phyloP scores from a whole-genome alignment of 192 early-diverging fungal species.

The Backusella tarrabulga region DNA sequence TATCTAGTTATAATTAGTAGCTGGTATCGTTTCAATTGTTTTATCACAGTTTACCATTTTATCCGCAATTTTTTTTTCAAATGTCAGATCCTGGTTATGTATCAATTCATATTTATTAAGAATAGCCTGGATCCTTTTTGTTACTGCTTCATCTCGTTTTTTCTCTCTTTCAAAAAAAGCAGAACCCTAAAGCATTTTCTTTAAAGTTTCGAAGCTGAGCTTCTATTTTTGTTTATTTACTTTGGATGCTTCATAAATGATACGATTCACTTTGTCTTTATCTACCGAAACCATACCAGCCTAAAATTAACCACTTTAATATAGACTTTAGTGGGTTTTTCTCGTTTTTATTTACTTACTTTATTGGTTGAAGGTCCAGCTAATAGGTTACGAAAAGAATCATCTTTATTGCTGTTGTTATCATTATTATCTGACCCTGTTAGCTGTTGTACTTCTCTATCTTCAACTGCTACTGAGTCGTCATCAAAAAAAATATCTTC shows the following conservation, averaged over 20 bases:
- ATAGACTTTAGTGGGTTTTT: neutral
- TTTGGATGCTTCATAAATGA: slow-evolving; percentile 63
- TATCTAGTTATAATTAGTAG: slow-evolving; percentile 27
- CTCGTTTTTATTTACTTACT: neutral
- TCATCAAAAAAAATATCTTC: slow-evolving; percentile 23
- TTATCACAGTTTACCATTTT: slow-evolving; percentile 27
- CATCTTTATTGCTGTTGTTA: neutral
- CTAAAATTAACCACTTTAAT: neutral
- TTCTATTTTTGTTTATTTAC: slow-evolving; percentile 22
- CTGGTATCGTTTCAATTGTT: slow-evolving; percentile 10
- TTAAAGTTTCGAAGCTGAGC: neutral
- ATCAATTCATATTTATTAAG: slow-evolving; percentile 37
- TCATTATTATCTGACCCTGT: neutral
- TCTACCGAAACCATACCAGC: slow-evolving; percentile 47
- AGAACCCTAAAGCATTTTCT: slow-evolving; percentile 34
- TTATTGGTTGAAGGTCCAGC: slow-evolving; percentile 33
- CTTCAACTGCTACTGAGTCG: neutral
- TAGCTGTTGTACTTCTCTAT: neutral
- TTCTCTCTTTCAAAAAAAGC: slow-evolving; percentile 54
- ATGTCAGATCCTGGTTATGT: slow-evolving; percentile 37
- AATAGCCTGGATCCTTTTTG: slow-evolving; percentile 37
- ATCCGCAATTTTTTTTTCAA: slow-evolving; percentile 36
- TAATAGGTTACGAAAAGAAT: slow-evolving; percentile 17
- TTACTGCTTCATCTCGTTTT: slow-evolving; percentile 40
- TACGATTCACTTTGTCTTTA: slow-evolving; percentile 48